Conservation (phyloP, 2,329 filamentous ascomycete species). For the Aspergillus fumigatus region DNA sequence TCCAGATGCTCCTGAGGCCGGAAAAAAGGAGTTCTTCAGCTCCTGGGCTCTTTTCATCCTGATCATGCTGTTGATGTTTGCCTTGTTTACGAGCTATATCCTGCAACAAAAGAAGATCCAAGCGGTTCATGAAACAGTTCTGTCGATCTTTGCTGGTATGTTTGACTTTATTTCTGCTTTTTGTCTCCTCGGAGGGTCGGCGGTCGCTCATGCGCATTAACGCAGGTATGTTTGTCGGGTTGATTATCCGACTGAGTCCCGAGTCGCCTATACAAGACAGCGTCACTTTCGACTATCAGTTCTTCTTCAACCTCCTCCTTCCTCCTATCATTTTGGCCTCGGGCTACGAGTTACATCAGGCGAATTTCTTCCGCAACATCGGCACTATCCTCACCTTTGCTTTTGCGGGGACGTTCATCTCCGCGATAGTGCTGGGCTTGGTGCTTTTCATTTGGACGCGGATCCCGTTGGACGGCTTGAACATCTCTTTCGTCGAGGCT, state of each 20-base stretch:
- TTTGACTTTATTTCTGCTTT: neutral
- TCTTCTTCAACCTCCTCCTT: constrained; percentile 99
- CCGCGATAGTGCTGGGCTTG: constrained; percentile 85
- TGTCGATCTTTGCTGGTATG: constrained; percentile 92
- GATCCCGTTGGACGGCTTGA: constrained; percentile 77
- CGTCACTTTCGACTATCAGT: constrained; percentile 97
- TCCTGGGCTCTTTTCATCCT: constrained; percentile 98
- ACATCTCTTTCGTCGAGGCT: constrained; percentile 89
- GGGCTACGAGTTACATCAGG: constrained; percentile 95
- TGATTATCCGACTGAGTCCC: constrained; percentile 77
- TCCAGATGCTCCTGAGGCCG: constrained; percentile 66
- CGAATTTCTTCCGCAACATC: constrained; percentile 98
- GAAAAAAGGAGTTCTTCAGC: constrained; percentile 88
- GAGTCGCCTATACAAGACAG: constrained; percentile 80
- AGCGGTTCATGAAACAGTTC: constrained; percentile 94
- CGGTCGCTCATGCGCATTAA: constrained; percentile 7
- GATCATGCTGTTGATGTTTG: constrained; percentile 86
- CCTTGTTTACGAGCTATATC: constrained; percentile 95
- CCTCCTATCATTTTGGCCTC: constrained; percentile 96
- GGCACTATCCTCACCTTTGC: constrained; percentile 96
- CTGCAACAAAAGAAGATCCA: constrained; percentile 96
- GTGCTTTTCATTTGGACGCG: constrained; percentile 86
- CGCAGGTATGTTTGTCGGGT: constrained; percentile 86
- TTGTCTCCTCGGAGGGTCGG: neutral
- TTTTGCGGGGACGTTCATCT: constrained; percentile 95